Evolutionary conservation across 2,329 filamentous ascomycete genomes (phyloP).

Genomic region (Fusarium xyrophilum): DNA sequence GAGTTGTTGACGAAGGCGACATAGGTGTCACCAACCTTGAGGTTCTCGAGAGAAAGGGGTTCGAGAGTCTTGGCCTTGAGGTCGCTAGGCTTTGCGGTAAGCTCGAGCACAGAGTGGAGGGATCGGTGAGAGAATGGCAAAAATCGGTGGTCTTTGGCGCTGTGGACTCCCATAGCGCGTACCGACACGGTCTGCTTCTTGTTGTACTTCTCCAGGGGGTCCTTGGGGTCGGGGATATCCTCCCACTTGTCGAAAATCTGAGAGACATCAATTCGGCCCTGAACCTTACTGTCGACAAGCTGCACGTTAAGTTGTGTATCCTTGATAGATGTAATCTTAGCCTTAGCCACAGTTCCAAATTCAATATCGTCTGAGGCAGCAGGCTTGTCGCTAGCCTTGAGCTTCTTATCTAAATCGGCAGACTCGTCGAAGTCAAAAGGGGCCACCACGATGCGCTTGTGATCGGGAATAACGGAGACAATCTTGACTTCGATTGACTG

Average conservation of each 20-base stretch:
- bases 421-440: conserved; percentile 57
- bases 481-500: conserved; percentile 79
- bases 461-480: conserved; percentile 72
- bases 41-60: conserved; percentile 72
- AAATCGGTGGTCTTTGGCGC: conserved; percentile 89
- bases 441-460: conserved; percentile 70
- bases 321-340: conserved; percentile 82
- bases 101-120: conserved; percentile 82
- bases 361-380: conserved; percentile 71
- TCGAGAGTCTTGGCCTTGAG: conserved; percentile 54
- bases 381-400: conserved; percentile 44
- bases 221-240: conserved; percentile 81
- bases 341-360: conserved; percentile 76
- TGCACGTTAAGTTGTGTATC: conserved; percentile 92
- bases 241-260: conserved; percentile 90
- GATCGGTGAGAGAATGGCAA: conserved; percentile 87
- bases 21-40: conserved; percentile 74
- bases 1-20: conserved; percentile 93
- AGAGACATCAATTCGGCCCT: conserved; percentile 92
- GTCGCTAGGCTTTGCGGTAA: conserved; percentile 79
- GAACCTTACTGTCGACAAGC: conserved; percentile 73
- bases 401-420: conserved; percentile 49
- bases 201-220: conserved; percentile 76
- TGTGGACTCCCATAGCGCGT: conserved; percentile 84
- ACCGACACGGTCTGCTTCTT: conserved; percentile 75